Conservation (phyloP, 306 rosid species). For the Citrullus colocynthis region DNA sequence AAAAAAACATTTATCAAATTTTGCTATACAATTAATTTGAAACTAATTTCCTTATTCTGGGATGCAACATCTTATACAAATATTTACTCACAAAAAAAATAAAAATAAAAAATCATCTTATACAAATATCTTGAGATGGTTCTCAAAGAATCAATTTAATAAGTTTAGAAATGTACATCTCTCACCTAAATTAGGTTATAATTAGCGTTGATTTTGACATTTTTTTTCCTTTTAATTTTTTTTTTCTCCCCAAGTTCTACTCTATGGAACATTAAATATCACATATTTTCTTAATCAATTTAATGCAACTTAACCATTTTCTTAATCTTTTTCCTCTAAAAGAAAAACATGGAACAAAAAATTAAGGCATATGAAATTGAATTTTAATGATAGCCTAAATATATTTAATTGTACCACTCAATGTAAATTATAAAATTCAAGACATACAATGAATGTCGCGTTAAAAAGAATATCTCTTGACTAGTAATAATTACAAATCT, state of each 20-base stretch:
- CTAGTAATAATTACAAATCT: neutral
- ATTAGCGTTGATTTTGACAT: neutral
- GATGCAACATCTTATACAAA: neutral
- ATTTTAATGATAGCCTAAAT: neutral
- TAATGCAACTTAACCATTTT: neutral
- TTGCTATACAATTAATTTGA: neutral
- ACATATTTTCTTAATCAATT: neutral
- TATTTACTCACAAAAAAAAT: too few species aligned
- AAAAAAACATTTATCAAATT: neutral
- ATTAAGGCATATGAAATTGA: neutral
- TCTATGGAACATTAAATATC: neutral
- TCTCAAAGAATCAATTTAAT: neutral
- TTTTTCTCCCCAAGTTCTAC: neutral
- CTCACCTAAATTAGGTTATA: constrained; percentile 6
- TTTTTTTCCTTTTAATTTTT: neutral
- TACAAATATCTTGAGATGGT: neutral
- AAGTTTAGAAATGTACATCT: constrained; percentile 10
- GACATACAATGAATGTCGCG: too few species aligned
- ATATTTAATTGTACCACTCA: neutral
- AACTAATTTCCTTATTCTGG: neutral
- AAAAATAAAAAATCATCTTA: too few species aligned
- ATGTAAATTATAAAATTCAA: too few species aligned
- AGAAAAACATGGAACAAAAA: neutral
- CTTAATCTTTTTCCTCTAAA: neutral
- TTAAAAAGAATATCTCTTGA: neutral